These are phyloP conservation scores for Exobasidium cylindrosporum DNA, from an alignment of 1,284 basidiomycete genomes.

Conservation along the genomic window DNA sequence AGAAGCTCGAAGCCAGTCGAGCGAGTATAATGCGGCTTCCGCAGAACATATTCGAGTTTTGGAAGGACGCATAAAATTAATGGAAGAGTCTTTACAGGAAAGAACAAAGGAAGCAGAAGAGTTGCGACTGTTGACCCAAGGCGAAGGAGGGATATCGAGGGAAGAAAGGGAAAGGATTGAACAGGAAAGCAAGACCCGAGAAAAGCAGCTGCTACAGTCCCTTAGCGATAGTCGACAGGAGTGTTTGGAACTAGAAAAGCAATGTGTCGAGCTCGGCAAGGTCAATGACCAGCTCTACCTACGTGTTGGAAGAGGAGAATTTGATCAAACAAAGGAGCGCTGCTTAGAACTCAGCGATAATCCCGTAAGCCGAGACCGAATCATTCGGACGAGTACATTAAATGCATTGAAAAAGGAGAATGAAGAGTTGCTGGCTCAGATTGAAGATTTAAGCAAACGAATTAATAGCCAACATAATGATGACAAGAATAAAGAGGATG, in stretches of 20 bases:
- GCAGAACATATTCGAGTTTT: constrained; percentile 44
- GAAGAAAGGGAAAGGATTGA: constrained; percentile 9
- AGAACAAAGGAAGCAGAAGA: background rate
- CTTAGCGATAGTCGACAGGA: constrained; percentile 20
- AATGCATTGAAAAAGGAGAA: constrained; percentile 73
- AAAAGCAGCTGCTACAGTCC: constrained; percentile 3
- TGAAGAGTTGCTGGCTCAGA: constrained; percentile 61
- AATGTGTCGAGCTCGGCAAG: constrained; percentile 67
- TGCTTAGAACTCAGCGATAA: constrained; percentile 71
- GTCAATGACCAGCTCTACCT: constrained; percentile 69
- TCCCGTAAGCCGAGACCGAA: constrained; percentile 71
- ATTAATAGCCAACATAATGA: background rate
- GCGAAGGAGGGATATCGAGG: background rate
- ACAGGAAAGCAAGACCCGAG: constrained; percentile 23
- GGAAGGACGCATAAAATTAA: constrained; percentile 39
- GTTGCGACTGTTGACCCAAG: background rate
- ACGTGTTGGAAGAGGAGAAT: constrained; percentile 64
- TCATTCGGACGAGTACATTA: constrained; percentile 67
- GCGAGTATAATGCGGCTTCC: constrained; percentile 41
- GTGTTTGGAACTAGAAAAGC: constrained; percentile 57
- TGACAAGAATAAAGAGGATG: background rate
- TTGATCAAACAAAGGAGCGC: constrained; percentile 69
- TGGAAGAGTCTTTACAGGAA: constrained; percentile 25
- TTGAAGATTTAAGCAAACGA: constrained; percentile 40
- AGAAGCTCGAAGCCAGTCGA: constrained; percentile 33